Evolutionary conservation across 1,284 basidiomycete species (phyloP).

Genomic region (Leccinum subspadiceum): DNA sequence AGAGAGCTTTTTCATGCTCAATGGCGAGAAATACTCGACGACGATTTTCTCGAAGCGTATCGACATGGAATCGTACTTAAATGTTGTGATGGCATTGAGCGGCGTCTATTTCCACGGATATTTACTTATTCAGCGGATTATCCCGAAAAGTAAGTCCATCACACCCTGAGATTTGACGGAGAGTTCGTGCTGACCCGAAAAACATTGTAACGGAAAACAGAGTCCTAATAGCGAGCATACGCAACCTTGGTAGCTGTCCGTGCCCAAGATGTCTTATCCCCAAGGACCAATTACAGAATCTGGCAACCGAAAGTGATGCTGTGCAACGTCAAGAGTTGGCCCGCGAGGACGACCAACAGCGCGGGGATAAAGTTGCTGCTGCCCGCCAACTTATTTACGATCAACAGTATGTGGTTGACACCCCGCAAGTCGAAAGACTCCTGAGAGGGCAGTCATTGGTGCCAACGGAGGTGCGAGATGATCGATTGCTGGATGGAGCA

Average conservation of each 20-base stretch:
- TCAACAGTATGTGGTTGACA: too few species aligned
- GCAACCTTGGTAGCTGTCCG: not conserved
- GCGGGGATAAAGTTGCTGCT: too few species aligned
- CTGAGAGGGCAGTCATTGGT: not conserved
- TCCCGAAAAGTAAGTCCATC: not conserved
- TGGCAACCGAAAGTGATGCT: too few species aligned
- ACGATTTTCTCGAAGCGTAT: not conserved
- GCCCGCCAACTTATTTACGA: too few species aligned
- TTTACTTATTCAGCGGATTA: not conserved
- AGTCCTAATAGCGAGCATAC: not conserved
- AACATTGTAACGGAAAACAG: not conserved
- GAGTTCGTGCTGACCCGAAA: not conserved
- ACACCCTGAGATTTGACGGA: not conserved
- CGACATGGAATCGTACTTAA: not conserved
- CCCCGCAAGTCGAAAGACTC: not conserved
- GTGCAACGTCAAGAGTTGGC: too few species aligned
- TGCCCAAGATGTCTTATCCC: not conserved
- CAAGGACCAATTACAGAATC: too few species aligned
- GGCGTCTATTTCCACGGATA: not conserved
- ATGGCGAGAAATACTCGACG: not conserved
- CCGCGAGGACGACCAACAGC: too few species aligned
- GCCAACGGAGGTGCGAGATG: not conserved
- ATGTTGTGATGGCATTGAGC: not conserved
- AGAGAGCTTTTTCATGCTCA: not conserved
- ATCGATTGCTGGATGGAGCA: not conserved